Conservation (phyloP, 129 eudicot species). For the Glebionis coronaria region DNA sequence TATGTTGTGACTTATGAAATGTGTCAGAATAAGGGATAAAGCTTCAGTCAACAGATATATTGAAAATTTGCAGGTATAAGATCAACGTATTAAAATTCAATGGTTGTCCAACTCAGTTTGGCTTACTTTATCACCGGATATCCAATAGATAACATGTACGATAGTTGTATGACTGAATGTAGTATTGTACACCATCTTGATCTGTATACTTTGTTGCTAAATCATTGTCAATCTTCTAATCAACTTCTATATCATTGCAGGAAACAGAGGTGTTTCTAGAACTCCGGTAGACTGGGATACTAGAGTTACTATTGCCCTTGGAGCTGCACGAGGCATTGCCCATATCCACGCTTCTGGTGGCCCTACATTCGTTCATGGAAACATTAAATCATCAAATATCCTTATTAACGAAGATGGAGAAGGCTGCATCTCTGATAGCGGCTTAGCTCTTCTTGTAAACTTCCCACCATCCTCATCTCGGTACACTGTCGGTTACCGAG, state of each 20-base stretch:
- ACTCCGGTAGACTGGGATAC: slow-evolving; percentile 66
- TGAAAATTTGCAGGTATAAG: too few species aligned
- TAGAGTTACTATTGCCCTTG: slow-evolving; percentile 56
- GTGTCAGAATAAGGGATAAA: too few species aligned
- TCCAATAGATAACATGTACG: not conserved
- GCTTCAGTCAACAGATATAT: too few species aligned
- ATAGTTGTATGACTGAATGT: not conserved
- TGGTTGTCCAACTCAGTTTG: too few species aligned
- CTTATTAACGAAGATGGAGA: slow-evolving; percentile 53
- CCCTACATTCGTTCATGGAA: slow-evolving; percentile 58
- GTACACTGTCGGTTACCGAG: slow-evolving; percentile 51
- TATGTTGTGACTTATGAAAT: too few species aligned
- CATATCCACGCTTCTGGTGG: slow-evolving; percentile 60
- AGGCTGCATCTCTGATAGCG: slow-evolving; percentile 55
- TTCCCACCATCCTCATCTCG: slow-evolving; percentile 54
- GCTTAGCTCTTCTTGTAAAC: slow-evolving; percentile 62
- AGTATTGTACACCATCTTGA: not conserved
- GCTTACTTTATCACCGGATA: too few species aligned
- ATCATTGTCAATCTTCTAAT: not conserved
- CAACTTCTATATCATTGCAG: slow-evolving; percentile 30
- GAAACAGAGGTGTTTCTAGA: slow-evolving; percentile 42
- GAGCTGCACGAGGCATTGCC: slow-evolving; percentile 72
- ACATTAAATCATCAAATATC: slow-evolving; percentile 66
- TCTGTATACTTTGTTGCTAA: not conserved
- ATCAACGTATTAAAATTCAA: too few species aligned